Percentiles rank a stretch among this genome's conserved stretches.
Conservation (phyloP, 1,139 yeast genomes). For the Pichia cactophila region DNA sequence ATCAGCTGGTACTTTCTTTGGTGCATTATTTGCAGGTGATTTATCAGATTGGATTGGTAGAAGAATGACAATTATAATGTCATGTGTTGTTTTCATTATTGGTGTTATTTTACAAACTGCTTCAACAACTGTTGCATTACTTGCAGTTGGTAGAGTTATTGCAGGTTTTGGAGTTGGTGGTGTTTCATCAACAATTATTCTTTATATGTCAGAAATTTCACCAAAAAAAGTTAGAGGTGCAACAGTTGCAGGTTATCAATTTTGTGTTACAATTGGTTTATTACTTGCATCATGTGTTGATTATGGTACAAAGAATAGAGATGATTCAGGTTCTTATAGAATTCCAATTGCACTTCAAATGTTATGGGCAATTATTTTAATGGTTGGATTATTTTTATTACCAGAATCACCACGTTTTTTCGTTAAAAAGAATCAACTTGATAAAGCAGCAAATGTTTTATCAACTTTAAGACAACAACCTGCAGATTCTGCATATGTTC, state of each 20-base stretch:
- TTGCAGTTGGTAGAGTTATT: slow-evolving; percentile 53
- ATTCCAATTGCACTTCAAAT: slow-evolving; percentile 53
- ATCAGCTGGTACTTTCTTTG: slow-evolving; percentile 52
- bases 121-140: slow-evolving; percentile 37
- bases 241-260: slow-evolving; percentile 59
- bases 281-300: slow-evolving; percentile 61
- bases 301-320: slow-evolving; percentile 48
- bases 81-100: slow-evolving; percentile 47
- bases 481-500: slow-evolving; percentile 31
- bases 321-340: slow-evolving; percentile 54
- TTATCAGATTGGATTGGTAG: slow-evolving; percentile 54
- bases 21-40: slow-evolving; percentile 51
- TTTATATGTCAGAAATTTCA: slow-evolving; percentile 65
- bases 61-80: slow-evolving; percentile 46
- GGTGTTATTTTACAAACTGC: slow-evolving; percentile 60
- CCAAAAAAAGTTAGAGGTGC: slow-evolving; percentile 69
- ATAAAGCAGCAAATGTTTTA: slow-evolving; percentile 40
- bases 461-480: slow-evolving; percentile 39
- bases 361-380: slow-evolving; percentile 47
- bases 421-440: slow-evolving; percentile 39
- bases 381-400: slow-evolving; percentile 46
- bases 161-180: slow-evolving; percentile 66
- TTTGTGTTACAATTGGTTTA: slow-evolving; percentile 62
- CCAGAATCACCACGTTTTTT: slow-evolving; percentile 69
- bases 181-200: slow-evolving; percentile 56